Evolutionary conservation across 1,284 basidiomycete species (phyloP), one percentile per base, ranked within the genome.

Genomic region (Somion occarium): DNA sequence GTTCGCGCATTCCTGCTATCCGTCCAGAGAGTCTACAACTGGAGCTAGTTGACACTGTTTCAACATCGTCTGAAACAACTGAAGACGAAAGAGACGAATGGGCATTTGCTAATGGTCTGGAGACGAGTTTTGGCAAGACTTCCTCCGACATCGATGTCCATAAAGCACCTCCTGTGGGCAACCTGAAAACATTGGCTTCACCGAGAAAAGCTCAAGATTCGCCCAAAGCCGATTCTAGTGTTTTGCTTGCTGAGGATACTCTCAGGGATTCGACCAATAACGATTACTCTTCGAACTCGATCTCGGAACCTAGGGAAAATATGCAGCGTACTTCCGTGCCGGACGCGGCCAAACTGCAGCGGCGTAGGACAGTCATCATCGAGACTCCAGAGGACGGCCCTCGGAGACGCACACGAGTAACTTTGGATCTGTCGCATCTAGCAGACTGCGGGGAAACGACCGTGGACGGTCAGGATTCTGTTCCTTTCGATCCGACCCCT

Each of bases 51-150:
- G 25, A 24, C 7, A 22, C 20, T 44, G 13, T 26, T 30, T 38
- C 48, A 30, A 18, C 52, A 56, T 24, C 49, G 9, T 56, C 44
- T 38, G 52, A 46, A 38, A 23, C 30, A 37, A 41, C 54, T 45
- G 60, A 66, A 44, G 67, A 69, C 34, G n/a, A n/a, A n/a, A n/a
- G n/a, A n/a, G 70, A 78, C 44, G 76, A 78, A 41, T 78, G 74
- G 75, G 71, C 69, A 12, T 77, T 78, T 53, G 72, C 75, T 15
- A 15, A 39, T 12, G 46, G 18, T 13, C 19, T 38, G n/a, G 15
- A 30, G 15, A 27, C 46, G 2, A 15, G 30, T 15, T 39, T 48
- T 24, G 24, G n/a, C 15, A 9, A 15, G 15, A n/a, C 9, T 20
- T 30, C 30, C 25, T 7, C 9, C 19, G 39, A 42, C 18, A 7